Evolutionary conservation across 345 rosid genomes (phyloP), one percentile per base, ranked within the genome.

Genomic region (Linum usitatissimum): DNA sequence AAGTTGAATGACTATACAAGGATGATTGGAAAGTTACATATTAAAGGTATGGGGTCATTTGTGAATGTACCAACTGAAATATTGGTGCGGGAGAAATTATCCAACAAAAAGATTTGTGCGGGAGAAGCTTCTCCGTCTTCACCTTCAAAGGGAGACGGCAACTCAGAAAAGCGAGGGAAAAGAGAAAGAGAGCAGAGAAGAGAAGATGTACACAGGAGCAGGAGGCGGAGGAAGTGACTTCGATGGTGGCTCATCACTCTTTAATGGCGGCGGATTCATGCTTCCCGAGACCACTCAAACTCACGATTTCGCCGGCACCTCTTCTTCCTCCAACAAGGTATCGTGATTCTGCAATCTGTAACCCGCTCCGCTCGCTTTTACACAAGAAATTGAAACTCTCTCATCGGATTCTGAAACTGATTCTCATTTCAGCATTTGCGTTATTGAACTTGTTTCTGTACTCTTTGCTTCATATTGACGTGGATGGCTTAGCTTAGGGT

Each of bases 231-330:
- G 85, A 80, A 60, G 39, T 56, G 82, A 89, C 4, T 89, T 85
- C 70, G 93, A 89, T 74, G 72, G 72, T 1, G 83, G 95, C 62
- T 83, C 77, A 54, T 83, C 91, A 0, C 87, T 87, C 61, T 87
- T 89, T 67, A 75, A 89, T 78, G 98, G 98, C 63, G 98, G 95
- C 9, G 90, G 98, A 18, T 87, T 87, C 70, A 87, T 88, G 96
- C 94, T 92, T 6, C 84, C 90, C 64, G 85, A 84, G 82, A 39
- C 86, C 30, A 82, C 83, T 10, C 77, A 81, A 39, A 68, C 65
- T 55, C 81, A 80, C 9, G 81, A 76, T 74, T 75, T 80, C 18
- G 70, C 82, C 55, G 63, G 66, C 42, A 72, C 67, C 55, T 64
- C 86, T 34, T 59, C 77, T 45, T 14, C 42, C 34, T 80, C 74